Evolutionary conservation across 2,329 filamentous ascomycete genomes (phyloP).

Genomic region (Penicillium thymicola): DNA sequence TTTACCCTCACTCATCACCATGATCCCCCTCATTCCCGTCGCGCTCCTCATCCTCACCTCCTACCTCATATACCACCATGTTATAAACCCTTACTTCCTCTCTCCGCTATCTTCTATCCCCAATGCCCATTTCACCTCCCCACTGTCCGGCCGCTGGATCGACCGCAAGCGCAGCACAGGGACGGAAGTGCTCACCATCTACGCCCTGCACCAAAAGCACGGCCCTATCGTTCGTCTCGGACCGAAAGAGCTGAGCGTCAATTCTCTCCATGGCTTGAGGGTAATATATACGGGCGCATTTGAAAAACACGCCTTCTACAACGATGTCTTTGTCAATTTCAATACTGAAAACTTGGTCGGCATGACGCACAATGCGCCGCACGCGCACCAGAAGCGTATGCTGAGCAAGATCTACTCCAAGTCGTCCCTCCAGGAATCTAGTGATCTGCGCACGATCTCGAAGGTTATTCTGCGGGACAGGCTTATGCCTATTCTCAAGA

Average conservation of each 20-base stretch:
- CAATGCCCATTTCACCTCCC: conserved; percentile 60
- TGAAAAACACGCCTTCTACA: conserved; percentile 66
- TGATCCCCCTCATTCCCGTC: conserved; percentile 5
- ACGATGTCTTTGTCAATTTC: conserved; percentile 63
- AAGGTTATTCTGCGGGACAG: conserved; percentile 54
- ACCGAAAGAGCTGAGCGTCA: conserved; percentile 63
- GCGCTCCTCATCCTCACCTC: conserved; percentile 12
- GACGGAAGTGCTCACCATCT: conserved; percentile 58
- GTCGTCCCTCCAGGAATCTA: conserved; percentile 60
- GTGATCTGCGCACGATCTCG: conserved; percentile 53
- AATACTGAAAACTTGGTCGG: conserved; percentile 65
- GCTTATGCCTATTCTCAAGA: conserved; percentile 53
- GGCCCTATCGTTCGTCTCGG: conserved; percentile 60
- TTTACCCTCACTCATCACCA: background rate
- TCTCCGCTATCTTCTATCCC: conserved; percentile 62
- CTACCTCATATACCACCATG: conserved; percentile 19
- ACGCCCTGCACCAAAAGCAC: conserved; percentile 51
- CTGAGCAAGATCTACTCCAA: conserved; percentile 74
- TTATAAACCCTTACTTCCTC: conserved; percentile 38
- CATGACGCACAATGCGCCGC: conserved; percentile 53
- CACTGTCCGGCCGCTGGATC: conserved; percentile 62
- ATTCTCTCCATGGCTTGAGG: conserved; percentile 55
- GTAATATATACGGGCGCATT: conserved; percentile 66
- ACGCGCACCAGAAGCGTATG: conserved; percentile 68
- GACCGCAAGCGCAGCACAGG: conserved; percentile 52